Evolutionary conservation across 345 rosid genomes (phyloP).

Genomic region (Melaleuca alternifolia): DNA sequence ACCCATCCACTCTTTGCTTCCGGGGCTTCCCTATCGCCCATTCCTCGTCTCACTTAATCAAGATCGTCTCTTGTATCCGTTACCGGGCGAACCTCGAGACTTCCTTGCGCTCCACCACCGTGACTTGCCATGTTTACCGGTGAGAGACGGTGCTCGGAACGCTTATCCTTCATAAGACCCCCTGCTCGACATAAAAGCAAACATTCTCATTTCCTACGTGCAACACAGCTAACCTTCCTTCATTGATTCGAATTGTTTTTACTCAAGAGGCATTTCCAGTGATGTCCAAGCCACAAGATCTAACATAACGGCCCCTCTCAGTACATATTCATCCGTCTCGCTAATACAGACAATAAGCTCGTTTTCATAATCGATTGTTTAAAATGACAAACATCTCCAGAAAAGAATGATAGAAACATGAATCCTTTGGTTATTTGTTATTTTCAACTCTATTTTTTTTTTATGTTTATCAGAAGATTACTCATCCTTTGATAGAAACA

Average conservation of each 20-base stretch:
- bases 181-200: background rate
- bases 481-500: too few species aligned
- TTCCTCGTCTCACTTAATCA: background rate
- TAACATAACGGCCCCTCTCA: background rate
- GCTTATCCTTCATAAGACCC: background rate
- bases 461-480: background rate
- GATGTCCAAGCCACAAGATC: background rate
- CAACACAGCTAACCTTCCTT: rapidly evolving
- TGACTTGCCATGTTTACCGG: too few species aligned
- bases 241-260: background rate
- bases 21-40: background rate
- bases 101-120: background rate
- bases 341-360: background rate
- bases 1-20: background rate
- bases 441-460: background rate
- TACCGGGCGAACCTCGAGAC: background rate
- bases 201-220: background rate
- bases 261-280: background rate
- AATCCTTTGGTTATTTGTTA: background rate
- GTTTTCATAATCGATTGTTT: background rate
- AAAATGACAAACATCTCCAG: background rate
- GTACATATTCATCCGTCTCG: background rate
- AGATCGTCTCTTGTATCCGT: background rate
- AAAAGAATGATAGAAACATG: background rate
- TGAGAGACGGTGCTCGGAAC: too few species aligned